Percentiles rank a stretch among this genome's conserved stretches.
Evolutionary conservation across 768 basidiomycete species (phyloP).

Genomic region (Russula compacta): DNA sequence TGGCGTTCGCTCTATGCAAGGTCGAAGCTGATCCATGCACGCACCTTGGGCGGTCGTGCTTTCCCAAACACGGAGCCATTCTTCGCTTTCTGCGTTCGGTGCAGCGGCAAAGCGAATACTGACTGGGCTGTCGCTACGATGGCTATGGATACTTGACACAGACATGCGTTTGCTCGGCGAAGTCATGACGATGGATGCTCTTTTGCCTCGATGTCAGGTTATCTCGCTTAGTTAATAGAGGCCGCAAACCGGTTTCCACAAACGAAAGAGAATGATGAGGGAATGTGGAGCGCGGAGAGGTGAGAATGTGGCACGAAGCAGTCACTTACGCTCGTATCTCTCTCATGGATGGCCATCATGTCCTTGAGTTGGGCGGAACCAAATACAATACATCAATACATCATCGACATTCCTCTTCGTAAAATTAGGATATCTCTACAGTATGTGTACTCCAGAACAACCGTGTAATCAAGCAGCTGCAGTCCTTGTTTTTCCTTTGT

Average conservation of each 20-base stretch:
- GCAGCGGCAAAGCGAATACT: constrained; percentile 20
- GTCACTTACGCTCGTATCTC: too few relatives aligned
- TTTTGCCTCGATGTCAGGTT: not conserved
- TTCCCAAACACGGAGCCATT: constrained; percentile 55
- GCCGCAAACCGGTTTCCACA: not conserved
- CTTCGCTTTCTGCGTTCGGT: constrained; percentile 33
- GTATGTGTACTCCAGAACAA: not conserved
- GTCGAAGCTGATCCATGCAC: constrained; percentile 9
- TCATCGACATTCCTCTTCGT: not conserved
- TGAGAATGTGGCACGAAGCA: too few relatives aligned
- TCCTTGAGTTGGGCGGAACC: not conserved
- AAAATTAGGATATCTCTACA: not conserved
- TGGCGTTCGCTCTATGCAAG: not conserved
- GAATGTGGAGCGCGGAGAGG: not conserved
- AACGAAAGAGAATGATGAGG: not conserved
- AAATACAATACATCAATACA: not conserved
- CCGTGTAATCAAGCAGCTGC: not conserved
- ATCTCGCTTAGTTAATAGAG: too few relatives aligned
- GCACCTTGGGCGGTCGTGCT: constrained; percentile 48
- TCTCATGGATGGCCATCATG: too few relatives aligned
- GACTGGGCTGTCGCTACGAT: constrained; percentile 16
- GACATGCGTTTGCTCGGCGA: constrained; percentile 27
- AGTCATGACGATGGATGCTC: constrained; percentile 17
- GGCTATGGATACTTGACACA: constrained; percentile 23
- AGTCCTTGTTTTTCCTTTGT: not conserved